A percentile compares a stretch with the other conserved stretches of the same genome.
Evolutionary conservation across 495 filamentous ascomycete genomes (phyloP).

Genomic region (Aspergillus incahuasiensis): DNA sequence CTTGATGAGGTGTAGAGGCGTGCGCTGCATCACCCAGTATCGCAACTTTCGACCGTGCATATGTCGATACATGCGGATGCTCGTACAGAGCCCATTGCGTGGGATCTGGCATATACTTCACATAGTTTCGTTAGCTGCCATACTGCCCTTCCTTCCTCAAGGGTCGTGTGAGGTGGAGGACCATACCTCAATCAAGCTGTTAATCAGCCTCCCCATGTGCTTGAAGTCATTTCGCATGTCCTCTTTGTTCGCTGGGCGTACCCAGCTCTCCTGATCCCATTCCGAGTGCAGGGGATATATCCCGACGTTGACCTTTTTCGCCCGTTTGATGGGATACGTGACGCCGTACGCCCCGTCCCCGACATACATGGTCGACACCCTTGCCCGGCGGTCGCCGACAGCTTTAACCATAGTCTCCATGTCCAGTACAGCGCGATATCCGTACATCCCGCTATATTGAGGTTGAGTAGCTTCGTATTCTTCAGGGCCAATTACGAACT

Average conservation of each 20-base stretch:
- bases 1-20: constrained; percentile 65
- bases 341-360: constrained; percentile 56
- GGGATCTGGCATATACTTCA: constrained; percentile 39
- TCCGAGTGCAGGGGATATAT: constrained; percentile 41
- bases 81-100: constrained; percentile 63
- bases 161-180: background rate
- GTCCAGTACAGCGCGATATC: constrained; percentile 56
- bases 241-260: constrained; percentile 49
- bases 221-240: constrained; percentile 53
- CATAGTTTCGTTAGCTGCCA: background rate
- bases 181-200: constrained; percentile 41
- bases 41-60: constrained; percentile 48
- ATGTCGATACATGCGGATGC: constrained; percentile 51
- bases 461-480: constrained; percentile 24
- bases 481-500: constrained; percentile 40
- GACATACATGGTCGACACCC: constrained; percentile 52
- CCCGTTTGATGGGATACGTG: constrained; percentile 63
- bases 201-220: constrained; percentile 48
- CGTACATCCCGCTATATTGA: constrained; percentile 49
- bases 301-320: constrained; percentile 57
- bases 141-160: no score
- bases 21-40: constrained; percentile 69
- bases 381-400: constrained; percentile 47
- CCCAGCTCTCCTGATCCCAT: constrained; percentile 53
- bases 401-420: constrained; percentile 52